Evolutionary conservation across 805 yeast species (phyloP), one percentile per base, ranked within the genome.

Genomic region (Candida ulmi): DNA sequence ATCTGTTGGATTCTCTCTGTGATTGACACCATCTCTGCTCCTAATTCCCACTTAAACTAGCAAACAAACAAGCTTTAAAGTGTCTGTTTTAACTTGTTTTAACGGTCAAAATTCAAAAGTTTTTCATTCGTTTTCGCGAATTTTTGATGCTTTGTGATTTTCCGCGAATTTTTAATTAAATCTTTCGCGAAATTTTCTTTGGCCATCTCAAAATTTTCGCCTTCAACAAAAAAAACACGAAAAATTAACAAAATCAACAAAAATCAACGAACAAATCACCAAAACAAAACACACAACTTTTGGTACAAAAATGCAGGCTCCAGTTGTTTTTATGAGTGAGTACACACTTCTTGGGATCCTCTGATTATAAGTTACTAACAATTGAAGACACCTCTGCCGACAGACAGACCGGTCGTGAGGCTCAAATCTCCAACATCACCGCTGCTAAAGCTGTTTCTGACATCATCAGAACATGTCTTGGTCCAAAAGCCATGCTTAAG

Each of bases 401-500:
- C 60, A 81, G 99, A 58, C 95, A 93, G 60, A 80, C 88, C 29
- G 99, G 99, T 34, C 88, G 98, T 52, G 88, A 88, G 62, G 99
- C 99, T 3, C 99, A 93, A 66, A 74, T 87, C 46, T 86, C 96
- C 46, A 95, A 93, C 60, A 91, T 93, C 66, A 88, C 97, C 5
- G 99, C 99, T 4, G 99, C 99, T n/a, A 93, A 93, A 60, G 96
- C 99, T 2, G 98, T 91, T 31, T 95, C 97, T 1, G 99, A 93
- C 63, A 91, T 93, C 57, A 88, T 93, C 54, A 78, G 99, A 63
- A 93, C 99, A 19, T 93, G 99, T 74, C 72, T 93, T 44, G 99
- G 99, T 16, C 99, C 99, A 39, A 91, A 91, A 63, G 99, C 99
- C 27, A 93, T 93, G 99, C 76, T 93, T 46, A 93, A 93, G 69